Base-by-base conservation (phyloP, 2,329 filamentous ascomycete species). In the Fusarium domesticum region DNA sequence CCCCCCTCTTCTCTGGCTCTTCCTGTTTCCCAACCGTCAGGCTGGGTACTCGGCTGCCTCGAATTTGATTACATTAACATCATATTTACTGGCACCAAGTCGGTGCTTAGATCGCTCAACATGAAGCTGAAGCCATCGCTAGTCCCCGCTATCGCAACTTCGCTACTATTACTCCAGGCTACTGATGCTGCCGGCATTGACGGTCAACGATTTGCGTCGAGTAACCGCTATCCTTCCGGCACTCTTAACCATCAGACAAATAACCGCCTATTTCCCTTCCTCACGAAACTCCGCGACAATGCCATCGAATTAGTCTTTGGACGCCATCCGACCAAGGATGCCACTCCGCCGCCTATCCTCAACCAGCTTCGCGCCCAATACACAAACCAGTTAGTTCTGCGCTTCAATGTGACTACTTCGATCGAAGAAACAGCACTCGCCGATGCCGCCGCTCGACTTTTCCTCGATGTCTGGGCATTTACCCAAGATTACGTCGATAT, bases 391-490 rank as follows among this genome's bases (percentile, higher is more conserved):
- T 76, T 96, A n/a, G 89, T 98, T 14, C 71, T 97, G 51, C 84
- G 93, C 31, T 96, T 97, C 75, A 89, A 86, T 60, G 72, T 96
- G 43, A 83, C 78, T 49, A 83, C 78, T 18, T 67, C 75, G 3
- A 76, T 82, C 16, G 87, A 95, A 61, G 84, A 87, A 46, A 68
- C 71, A 25, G 84, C 84, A 2, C 72, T 96, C 43, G 77, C 83
- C n/a, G 78, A 86, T 44, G 89, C 89, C 3, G 77, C 84, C 1
- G 77, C 86, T 48, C 80, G 82, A 15, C 77, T 96, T 18, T 85
- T 93, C 57, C 74, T 97, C 33, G 93, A 98, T 62, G 80, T 97
- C 2, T 98, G 93, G 93, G 85, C 88, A 17, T 89, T 87, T 56
- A 87, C 84, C 6, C 74, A 83, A 15, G 79, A 88, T 47, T 93